A percentile compares a stretch with the other conserved stretches of the same genome.
Evolutionary conservation across 352 stramenopile species (phyloP).

Genomic region (Phytophthora foliorum): DNA sequence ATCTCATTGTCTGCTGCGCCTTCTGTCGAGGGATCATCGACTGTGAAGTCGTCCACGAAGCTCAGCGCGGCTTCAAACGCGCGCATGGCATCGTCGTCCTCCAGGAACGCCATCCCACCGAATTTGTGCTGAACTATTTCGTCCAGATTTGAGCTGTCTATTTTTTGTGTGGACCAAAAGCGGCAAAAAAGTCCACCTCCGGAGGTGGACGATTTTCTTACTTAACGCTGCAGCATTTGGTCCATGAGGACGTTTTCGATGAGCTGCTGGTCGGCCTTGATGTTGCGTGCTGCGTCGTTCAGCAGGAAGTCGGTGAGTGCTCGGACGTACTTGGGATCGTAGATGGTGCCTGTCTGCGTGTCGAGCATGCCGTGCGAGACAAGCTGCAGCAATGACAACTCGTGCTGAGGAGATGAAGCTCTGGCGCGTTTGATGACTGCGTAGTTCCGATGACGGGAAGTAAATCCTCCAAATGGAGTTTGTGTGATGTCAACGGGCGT

Average conservation of each 20-base stretch:
- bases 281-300: conserved; percentile 46
- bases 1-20: neutral
- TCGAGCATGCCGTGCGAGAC: conserved; percentile 61
- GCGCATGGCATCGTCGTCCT: conserved; percentile 32
- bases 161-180: conserved; percentile 17
- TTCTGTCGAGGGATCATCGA: conserved; percentile 1
- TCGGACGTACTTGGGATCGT: conserved; percentile 47
- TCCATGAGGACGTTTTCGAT: conserved; percentile 64
- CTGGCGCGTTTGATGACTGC: conserved; percentile 59
- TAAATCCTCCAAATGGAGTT: conserved; percentile 42
- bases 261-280: conserved; percentile 51
- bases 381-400: conserved; percentile 60
- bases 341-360: conserved; percentile 40
- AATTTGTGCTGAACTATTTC: conserved; percentile 2
- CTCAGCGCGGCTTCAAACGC: conserved; percentile 35
- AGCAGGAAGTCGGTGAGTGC: conserved; percentile 59
- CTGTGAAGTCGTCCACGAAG: conserved; percentile 33
- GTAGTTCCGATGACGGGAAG: conserved; percentile 65
- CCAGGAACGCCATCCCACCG: conserved; percentile 20
- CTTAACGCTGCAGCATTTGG: conserved; percentile 33
- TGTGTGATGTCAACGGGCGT: conserved; percentile 56
- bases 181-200: neutral
- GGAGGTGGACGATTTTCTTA: neutral
- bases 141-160: neutral
- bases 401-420: conserved; percentile 36